phyloP scores from a whole-genome alignment of 176 grass and related monocot species.

The Eragrostis nindensis region DNA sequence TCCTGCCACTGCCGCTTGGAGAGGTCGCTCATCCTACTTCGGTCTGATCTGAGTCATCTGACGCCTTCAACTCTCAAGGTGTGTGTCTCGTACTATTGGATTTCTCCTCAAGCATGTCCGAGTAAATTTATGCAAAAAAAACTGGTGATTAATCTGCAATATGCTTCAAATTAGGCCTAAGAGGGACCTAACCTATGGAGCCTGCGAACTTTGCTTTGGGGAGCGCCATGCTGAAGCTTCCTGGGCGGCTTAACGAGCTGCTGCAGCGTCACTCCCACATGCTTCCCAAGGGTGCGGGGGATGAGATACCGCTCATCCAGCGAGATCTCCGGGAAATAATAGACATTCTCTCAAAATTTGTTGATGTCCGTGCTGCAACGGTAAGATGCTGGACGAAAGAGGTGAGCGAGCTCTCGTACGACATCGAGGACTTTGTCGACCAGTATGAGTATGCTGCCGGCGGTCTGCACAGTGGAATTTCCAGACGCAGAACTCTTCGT shows the following conservation, averaged over 20 bases:
- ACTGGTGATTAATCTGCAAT: neutral
- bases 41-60: neutral
- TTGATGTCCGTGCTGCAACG: no score
- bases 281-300: neutral
- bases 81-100: neutral
- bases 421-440: conserved; percentile 38
- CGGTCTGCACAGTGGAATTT: no score
- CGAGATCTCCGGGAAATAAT: conserved; percentile 5
- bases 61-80: neutral
- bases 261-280: neutral
- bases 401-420: conserved; percentile 25
- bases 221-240: conserved; percentile 7
- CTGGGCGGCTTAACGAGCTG: neutral
- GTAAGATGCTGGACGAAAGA: conserved; percentile 38
- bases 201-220: neutral
- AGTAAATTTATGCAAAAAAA: no score
- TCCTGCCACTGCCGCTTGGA: no score
- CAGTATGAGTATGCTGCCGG: no score
- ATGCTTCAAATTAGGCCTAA: neutral
- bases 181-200: neutral
- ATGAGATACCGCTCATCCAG: conserved; percentile 26
- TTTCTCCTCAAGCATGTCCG: no score
- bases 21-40: neutral
- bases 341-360: no score
- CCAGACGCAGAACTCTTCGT: no score